phyloP scores from a whole-genome alignment of 805 yeast species.

The Candida easanensis region DNA sequence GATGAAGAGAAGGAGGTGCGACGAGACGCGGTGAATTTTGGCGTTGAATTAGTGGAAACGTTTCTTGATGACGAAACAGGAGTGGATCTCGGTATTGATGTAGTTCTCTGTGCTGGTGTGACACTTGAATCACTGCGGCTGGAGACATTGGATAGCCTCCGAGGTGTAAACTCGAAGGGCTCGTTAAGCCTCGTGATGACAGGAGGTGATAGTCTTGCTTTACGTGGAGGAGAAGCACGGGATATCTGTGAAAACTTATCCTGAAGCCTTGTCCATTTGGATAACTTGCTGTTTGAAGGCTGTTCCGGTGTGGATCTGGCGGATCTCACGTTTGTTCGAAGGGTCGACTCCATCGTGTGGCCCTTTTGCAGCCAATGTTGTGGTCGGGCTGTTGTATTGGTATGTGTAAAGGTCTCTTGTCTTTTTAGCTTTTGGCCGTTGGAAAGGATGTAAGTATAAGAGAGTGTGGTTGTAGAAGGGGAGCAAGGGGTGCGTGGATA shows the following conservation, averaged over 20 bases:
- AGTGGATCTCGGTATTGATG: constrained; percentile 18
- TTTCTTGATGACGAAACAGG: constrained; percentile 8
- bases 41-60: background rate
- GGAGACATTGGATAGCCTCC: background rate
- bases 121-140: constrained; percentile 2
- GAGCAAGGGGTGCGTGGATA: too few species aligned
- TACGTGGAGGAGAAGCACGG: constrained; percentile 1
- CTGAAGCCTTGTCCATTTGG: constrained; percentile 26
- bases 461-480: too few species aligned
- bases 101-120: constrained; percentile 15
- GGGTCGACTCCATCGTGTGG: constrained; percentile 1
- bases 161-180: background rate
- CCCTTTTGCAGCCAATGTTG: too few species aligned
- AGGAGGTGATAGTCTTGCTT: background rate
- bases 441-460: too few species aligned
- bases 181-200: constrained; percentile 2
- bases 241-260: constrained; percentile 18
- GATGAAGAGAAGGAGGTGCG: background rate
- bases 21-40: background rate
- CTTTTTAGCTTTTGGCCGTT: too few species aligned
- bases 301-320: constrained; percentile 1
- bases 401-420: too few species aligned
- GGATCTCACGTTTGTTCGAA: constrained; percentile 1
- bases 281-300: constrained; percentile 5
- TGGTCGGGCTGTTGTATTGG: too few species aligned